A percentile compares a stretch with the other conserved stretches of the same genome.
Evolutionary conservation across 1,139 yeast species (phyloP).

Genomic region (Lodderomyces metapsilosis): DNA sequence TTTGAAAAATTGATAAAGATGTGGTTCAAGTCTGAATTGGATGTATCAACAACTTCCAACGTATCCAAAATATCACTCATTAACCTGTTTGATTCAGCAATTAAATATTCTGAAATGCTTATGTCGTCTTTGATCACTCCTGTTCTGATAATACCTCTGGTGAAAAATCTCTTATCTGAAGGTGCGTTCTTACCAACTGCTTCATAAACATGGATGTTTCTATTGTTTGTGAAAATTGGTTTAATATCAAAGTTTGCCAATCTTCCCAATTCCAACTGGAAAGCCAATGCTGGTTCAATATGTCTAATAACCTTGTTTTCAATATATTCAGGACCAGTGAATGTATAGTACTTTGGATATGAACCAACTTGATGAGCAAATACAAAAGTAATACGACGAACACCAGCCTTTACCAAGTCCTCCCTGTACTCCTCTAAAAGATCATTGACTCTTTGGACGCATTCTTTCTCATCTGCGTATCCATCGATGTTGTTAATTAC

Average conservation of each 20-base stretch:
- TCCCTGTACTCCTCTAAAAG: constrained; percentile 67
- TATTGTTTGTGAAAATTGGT: constrained; percentile 94
- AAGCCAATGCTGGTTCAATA: constrained; percentile 96
- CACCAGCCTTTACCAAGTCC: constrained; percentile 65
- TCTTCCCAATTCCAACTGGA: constrained; percentile 93
- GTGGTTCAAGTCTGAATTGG: constrained; percentile 93
- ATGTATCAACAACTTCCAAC: constrained; percentile 88
- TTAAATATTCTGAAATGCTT: constrained; percentile 87
- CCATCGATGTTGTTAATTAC: constrained; percentile 75
- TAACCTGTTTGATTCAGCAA: constrained; percentile 92
- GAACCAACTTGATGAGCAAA: constrained; percentile 80
- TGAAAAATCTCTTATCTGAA: constrained; percentile 91
- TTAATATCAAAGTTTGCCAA: constrained; percentile 91
- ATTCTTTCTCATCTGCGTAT: constrained; percentile 66
- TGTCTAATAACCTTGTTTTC: constrained; percentile 94
- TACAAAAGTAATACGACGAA: constrained; percentile 92
- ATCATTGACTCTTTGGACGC: constrained; percentile 61
- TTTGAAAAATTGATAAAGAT: constrained; percentile 96
- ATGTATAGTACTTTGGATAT: constrained; percentile 94
- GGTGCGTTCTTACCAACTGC: constrained; percentile 94
- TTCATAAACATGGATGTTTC: constrained; percentile 96
- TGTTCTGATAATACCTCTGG: constrained; percentile 95
- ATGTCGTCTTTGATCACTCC: constrained; percentile 92
- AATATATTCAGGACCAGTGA: constrained; percentile 78
- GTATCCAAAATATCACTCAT: constrained; percentile 96